Conservation (phyloP, 805 yeast genomes). For the Yamadazyma nakazawae region DNA sequence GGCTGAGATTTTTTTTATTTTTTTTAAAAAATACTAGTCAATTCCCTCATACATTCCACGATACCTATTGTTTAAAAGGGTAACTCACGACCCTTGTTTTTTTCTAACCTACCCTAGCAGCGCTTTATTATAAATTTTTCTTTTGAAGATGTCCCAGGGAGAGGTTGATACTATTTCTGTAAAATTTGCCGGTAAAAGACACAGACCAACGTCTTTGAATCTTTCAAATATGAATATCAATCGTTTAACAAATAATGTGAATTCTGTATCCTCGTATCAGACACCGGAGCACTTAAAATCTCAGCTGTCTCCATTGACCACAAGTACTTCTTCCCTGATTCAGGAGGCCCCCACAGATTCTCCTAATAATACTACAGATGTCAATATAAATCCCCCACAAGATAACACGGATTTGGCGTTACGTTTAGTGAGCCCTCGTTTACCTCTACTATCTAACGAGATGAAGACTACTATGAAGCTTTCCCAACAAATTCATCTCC, state of each 20-base stretch:
- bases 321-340: background rate
- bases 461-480: conserved; percentile 31
- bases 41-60: conserved; percentile 2
- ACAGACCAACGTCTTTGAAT: conserved; percentile 15
- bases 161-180: conserved; percentile 10
- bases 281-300: background rate
- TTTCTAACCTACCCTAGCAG: background rate
- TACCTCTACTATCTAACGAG: conserved; percentile 27
- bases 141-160: conserved; percentile 10
- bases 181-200: conserved; percentile 8
- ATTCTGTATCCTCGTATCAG: background rate
- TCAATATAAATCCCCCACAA: background rate
- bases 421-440: conserved; percentile 33
- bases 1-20: background rate
- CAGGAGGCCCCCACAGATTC: background rate
- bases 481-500: conserved; percentile 31
- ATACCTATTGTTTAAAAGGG: conserved; percentile 1
- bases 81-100: conserved; percentile 2
- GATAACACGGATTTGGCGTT: conserved; percentile 23
- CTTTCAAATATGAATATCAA: conserved; percentile 8
- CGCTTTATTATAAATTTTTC: conserved; percentile 1
- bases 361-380: background rate
- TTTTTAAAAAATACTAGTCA: background rate
- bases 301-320: background rate
- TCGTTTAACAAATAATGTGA: conserved; percentile 3